Base-by-base conservation (phyloP, 1,139 yeast species). In the Geotrichum citri-aurantii region DNA sequence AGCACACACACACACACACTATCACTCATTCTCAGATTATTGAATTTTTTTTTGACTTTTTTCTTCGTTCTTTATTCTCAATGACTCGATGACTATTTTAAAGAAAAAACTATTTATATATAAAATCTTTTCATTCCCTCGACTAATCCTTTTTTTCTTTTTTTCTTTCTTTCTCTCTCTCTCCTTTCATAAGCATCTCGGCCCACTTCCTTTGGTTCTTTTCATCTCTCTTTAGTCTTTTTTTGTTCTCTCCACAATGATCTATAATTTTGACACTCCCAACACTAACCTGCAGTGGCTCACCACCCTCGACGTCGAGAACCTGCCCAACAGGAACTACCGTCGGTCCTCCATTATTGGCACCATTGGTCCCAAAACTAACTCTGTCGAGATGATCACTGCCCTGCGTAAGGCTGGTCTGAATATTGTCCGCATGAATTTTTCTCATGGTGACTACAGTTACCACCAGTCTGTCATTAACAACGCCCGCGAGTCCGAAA, bases 271-370 rank as follows among this genome's bases (percentile, higher is more conserved):
- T 48, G 65, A 66, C 58, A 60, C 61, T 48, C 72, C 74, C 52
- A 58, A 65, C 55, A 75, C 80, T 56, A 77, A 73, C 71, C 67
- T 84, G 67, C 81, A 81, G 68, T 93, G 99, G 98, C 84, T 93
- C 77, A 82, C 92, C 69, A 77, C 84, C 69, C 83, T 93, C 74
- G 86, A 93, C 78, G 83, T 86, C 69, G 76, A 82, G 65, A 82
- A 81, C 68, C 84, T 90, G 69, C 96, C 97, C 63, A 89, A 88
- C 74, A 82, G 85, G 76, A 85, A 85, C 74, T 81, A 83, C 75
- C 93, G 99, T 80, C 90, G 97, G 77, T 87, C 97, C 62, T 87
- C 98, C 64, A 93, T 93, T 78, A 92, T 93, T 71, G 97, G 99
- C 74, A 93, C 99, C 69, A 93, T 93, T 76, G 99, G 86, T 69